A percentile compares a stretch with the other conserved stretches of the same genome.
Conservation (phyloP, 2,329 filamentous ascomycete genomes). For the Aspergillus texensis region DNA sequence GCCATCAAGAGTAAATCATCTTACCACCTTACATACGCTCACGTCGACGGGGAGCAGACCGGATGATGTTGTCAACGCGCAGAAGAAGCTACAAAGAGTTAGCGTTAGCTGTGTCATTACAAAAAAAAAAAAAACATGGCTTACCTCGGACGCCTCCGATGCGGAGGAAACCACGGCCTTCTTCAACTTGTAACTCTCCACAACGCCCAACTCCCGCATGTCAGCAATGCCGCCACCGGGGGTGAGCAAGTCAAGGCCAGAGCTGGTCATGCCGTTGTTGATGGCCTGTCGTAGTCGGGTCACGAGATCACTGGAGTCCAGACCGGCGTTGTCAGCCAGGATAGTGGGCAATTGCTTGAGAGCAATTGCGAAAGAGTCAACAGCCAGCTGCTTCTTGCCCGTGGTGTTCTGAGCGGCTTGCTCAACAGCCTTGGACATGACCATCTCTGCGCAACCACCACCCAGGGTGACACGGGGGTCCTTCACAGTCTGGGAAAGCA, state of each 20-base stretch:
- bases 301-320: conserved; percentile 93
- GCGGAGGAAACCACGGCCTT: conserved; percentile 95
- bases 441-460: conserved; percentile 96
- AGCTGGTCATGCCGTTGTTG: conserved; percentile 91
- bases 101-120: conserved; percentile 17
- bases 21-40: conserved; percentile 65
- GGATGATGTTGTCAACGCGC: conserved; percentile 96
- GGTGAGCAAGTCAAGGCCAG: conserved; percentile 83
- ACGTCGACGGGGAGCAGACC: conserved; percentile 81
- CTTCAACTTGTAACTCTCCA: conserved; percentile 99
- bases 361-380: conserved; percentile 84
- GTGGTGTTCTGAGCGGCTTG: conserved; percentile 89
- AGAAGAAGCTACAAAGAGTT: conserved; percentile 68
- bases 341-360: conserved; percentile 94
- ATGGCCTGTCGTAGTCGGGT: conserved; percentile 89
- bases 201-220: conserved; percentile 92
- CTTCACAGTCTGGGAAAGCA: conserved; percentile 93
- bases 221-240: conserved; percentile 92
- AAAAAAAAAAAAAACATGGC: not conserved
- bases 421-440: conserved; percentile 98
- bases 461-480: conserved; percentile 93
- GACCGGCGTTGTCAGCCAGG: conserved; percentile 92
- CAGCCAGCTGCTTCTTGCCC: conserved; percentile 94
- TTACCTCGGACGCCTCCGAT: conserved; percentile 92
- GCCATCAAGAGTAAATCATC: conserved; percentile 2